A percentile compares a stretch with the other conserved stretches of the same genome.
Conservation (phyloP, 495 filamentous ascomycete genomes). For the Penicillium coprophilum region DNA sequence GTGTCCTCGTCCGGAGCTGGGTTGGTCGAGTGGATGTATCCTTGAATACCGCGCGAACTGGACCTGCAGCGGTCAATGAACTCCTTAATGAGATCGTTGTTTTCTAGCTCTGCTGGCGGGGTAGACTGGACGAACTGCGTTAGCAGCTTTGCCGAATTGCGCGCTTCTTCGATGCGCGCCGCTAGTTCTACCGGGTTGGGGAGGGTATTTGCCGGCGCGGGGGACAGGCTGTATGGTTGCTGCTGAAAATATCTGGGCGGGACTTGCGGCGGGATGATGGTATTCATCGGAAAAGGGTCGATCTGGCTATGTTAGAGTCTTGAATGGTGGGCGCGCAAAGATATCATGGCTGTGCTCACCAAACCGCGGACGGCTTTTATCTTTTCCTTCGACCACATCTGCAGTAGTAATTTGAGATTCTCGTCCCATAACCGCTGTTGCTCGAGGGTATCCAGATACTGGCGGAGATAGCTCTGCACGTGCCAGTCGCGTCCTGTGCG, state of each 20-base stretch:
- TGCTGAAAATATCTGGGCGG: not conserved
- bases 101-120: conserved; percentile 68
- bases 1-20: conserved; percentile 90
- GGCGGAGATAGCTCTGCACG: conserved; percentile 79
- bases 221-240: conserved; percentile 36
- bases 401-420: conserved; percentile 61
- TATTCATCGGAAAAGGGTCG: conserved; percentile 5
- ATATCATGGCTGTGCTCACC: conserved; percentile 9
- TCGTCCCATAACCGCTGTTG: conserved; percentile 67
- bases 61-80: conserved; percentile 84
- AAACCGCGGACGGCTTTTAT: conserved; percentile 26
- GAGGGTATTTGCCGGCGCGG: conserved; percentile 45
- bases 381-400: conserved; percentile 92
- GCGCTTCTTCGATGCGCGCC: conserved; percentile 82
- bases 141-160: conserved; percentile 84
- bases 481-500: conserved; percentile 67
- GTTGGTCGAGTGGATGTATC: conserved; percentile 75
- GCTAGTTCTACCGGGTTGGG: conserved; percentile 79
- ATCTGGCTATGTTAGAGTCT: not conserved
- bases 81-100: conserved; percentile 86
- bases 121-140: conserved; percentile 85
- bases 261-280: not conserved
- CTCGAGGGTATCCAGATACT: conserved; percentile 79
- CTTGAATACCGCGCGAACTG: conserved; percentile 74
- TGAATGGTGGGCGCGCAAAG: not conserved